A percentile compares a stretch with the other conserved stretches of the same genome.
Conservation (phyloP, 139 green algal species). For the Ettlia oleoabundans region DNA sequence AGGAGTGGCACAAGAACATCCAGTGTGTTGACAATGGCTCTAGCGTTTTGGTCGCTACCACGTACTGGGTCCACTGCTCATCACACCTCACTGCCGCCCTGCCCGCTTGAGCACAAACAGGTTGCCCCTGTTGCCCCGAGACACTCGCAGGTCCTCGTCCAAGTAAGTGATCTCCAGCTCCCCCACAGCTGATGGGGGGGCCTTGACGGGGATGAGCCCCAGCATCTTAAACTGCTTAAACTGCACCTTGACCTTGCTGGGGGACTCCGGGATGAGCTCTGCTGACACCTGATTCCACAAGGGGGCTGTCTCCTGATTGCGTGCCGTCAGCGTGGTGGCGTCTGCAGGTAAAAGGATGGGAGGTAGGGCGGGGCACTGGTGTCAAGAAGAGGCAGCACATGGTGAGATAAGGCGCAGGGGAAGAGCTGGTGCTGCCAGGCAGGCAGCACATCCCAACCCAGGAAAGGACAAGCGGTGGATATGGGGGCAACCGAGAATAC, state of each 20-base stretch:
- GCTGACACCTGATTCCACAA: conserved; percentile 87
- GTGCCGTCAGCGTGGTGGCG: conserved; percentile 65
- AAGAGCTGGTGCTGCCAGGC: too few relatives aligned
- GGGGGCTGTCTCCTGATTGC: conserved; percentile 81
- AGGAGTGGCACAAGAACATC: background rate
- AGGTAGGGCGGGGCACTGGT: too few relatives aligned
- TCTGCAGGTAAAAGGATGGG: conserved; percentile 47
- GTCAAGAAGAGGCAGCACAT: too few relatives aligned
- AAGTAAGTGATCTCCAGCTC: conserved; percentile 76
- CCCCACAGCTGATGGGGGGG: conserved; percentile 63
- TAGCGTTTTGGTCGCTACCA: too few relatives aligned
- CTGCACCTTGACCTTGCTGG: conserved; percentile 73
- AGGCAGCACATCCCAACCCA: too few relatives aligned
- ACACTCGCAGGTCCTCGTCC: conserved; percentile 76
- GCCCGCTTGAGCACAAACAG: conserved; percentile 61
- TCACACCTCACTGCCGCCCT: background rate
- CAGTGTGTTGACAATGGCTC: too few relatives aligned
- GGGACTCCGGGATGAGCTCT: conserved; percentile 69
- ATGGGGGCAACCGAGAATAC: background rate
- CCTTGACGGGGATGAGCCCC: conserved; percentile 72
- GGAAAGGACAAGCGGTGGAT: background rate
- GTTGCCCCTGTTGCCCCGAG: conserved; percentile 72
- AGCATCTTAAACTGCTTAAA: conserved; percentile 83
- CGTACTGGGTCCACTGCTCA: too few relatives aligned
- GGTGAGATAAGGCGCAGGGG: too few relatives aligned